phyloP scores from a whole-genome alignment of 2,329 filamentous ascomycete genomes.

The Phyllosticta paracitricarpa region DNA sequence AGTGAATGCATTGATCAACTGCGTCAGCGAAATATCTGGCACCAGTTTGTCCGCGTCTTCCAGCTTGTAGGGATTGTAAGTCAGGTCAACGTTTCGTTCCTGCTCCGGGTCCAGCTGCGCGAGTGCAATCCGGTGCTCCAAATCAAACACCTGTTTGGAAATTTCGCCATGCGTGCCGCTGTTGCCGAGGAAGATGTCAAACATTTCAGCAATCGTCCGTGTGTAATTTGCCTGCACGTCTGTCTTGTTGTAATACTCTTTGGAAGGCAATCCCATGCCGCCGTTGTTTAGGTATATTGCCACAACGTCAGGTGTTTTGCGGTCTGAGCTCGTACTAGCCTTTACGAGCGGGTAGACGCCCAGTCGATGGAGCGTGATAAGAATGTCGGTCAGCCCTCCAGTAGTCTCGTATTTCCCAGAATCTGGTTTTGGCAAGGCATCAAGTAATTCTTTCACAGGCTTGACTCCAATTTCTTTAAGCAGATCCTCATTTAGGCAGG shows the following conservation, averaged over 20 bases:
- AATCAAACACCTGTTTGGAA: conserved; percentile 33
- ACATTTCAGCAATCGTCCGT: background rate
- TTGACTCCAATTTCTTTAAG: conserved; percentile 46
- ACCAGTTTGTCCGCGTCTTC: conserved; percentile 45
- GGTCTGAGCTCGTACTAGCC: background rate
- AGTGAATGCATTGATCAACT: conserved; percentile 43
- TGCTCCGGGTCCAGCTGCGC: conserved; percentile 47
- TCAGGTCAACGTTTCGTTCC: conserved; percentile 16
- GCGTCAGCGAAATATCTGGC: conserved; percentile 46
- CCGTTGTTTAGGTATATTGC: conserved; percentile 35
- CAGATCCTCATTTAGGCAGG: conserved; percentile 53
- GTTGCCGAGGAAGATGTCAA: background rate
- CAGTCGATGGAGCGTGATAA: background rate
- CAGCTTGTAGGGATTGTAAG: conserved; percentile 53
- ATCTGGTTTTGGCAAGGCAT: background rate
- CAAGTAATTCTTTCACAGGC: conserved; percentile 44
- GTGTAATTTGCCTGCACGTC: conserved; percentile 21
- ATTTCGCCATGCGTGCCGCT: conserved; percentile 13
- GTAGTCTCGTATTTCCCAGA: background rate
- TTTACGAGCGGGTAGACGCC: background rate
- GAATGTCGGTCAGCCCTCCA: background rate
- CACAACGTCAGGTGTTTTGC: conserved; percentile 2
- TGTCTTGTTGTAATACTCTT: conserved; percentile 26
- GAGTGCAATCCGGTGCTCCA: conserved; percentile 53
- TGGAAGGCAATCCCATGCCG: conserved; percentile 34